phyloP scores from a whole-genome alignment of 345 rosid species.

The Linum trigynum region DNA sequence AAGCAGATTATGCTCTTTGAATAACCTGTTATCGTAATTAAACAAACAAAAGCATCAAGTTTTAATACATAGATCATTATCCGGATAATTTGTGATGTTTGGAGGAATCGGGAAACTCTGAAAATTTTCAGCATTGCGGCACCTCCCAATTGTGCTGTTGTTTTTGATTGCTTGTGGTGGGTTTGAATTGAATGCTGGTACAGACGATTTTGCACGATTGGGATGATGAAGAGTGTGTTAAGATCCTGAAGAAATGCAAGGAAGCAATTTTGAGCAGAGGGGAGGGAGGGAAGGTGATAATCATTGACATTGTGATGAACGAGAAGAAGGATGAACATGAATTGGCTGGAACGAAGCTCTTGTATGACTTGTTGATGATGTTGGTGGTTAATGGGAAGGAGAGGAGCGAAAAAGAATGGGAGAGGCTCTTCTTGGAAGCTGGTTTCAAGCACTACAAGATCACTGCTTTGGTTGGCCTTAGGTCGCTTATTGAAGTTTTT shows the following conservation, averaged over 20 bases:
- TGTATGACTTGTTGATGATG: slow-evolving; percentile 37
- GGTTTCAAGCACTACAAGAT: slow-evolving; percentile 35
- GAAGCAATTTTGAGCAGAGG: slow-evolving; percentile 9
- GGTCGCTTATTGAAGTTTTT: slow-evolving; percentile 44
- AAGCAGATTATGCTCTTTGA: too few relatives aligned
- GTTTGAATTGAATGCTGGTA: too few relatives aligned
- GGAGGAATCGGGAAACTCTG: too few relatives aligned
- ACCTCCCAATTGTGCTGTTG: too few relatives aligned
- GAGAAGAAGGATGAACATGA: slow-evolving; percentile 25
- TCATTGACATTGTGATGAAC: slow-evolving; percentile 31
- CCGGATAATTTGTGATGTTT: too few relatives aligned
- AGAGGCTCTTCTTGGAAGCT: slow-evolving; percentile 23
- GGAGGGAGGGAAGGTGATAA: slow-evolving; percentile 24
- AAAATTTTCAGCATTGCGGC: too few relatives aligned
- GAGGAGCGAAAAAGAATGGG: slow-evolving; percentile 38
- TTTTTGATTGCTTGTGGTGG: too few relatives aligned
- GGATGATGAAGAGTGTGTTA: slow-evolving; percentile 17
- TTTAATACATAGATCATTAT: too few relatives aligned
- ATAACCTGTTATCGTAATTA: too few relatives aligned
- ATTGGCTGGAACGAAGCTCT: slow-evolving; percentile 30
- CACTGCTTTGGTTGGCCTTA: slow-evolving; percentile 25
- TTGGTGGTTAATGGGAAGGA: slow-evolving; percentile 22
- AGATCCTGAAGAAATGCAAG: slow-evolving; percentile 21
- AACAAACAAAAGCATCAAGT: too few relatives aligned
- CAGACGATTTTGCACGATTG: slow-evolving; percentile 11